A percentile compares a stretch with the other conserved stretches of the same genome.
Evolutionary conservation across 1,139 yeast genomes (phyloP).

Genomic region (Candida buenavistaensis): DNA sequence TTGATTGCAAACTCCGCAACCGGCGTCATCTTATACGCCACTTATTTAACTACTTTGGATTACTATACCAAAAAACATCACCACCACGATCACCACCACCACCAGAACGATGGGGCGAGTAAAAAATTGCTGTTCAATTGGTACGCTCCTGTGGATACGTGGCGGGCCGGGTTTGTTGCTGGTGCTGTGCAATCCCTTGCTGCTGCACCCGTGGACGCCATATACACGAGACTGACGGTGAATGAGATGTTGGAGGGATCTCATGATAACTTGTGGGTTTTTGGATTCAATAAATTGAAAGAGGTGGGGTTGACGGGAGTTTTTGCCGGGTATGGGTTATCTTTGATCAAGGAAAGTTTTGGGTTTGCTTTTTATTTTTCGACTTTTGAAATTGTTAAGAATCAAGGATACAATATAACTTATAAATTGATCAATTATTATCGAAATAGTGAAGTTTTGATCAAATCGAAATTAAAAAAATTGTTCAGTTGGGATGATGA

Average conservation of each 20-base stretch:
- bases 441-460: constrained; percentile 32
- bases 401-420: constrained; percentile 58
- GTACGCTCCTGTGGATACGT: constrained; percentile 53
- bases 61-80: constrained; percentile 18
- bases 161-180: constrained; percentile 81
- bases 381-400: constrained; percentile 80
- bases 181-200: constrained; percentile 87
- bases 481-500: constrained; percentile 22
- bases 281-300: constrained; percentile 64
- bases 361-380: constrained; percentile 89
- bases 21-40: constrained; percentile 80
- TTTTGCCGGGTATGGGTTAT: constrained; percentile 82
- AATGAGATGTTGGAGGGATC: constrained; percentile 69
- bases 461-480: constrained; percentile 22
- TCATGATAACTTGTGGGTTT: constrained; percentile 74
- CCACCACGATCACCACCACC: too few species aligned
- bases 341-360: constrained; percentile 74
- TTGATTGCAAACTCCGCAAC: constrained; percentile 83
- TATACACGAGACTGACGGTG: constrained; percentile 77
- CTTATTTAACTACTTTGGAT: constrained; percentile 62
- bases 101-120: constrained; percentile 2
- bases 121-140: constrained; percentile 13
- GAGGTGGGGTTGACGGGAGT: constrained; percentile 83
- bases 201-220: constrained; percentile 93
- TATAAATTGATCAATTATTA: constrained; percentile 62